phyloP scores from a whole-genome alignment of 208 protist genomes.

The Leishmania guyanensis region DNA sequence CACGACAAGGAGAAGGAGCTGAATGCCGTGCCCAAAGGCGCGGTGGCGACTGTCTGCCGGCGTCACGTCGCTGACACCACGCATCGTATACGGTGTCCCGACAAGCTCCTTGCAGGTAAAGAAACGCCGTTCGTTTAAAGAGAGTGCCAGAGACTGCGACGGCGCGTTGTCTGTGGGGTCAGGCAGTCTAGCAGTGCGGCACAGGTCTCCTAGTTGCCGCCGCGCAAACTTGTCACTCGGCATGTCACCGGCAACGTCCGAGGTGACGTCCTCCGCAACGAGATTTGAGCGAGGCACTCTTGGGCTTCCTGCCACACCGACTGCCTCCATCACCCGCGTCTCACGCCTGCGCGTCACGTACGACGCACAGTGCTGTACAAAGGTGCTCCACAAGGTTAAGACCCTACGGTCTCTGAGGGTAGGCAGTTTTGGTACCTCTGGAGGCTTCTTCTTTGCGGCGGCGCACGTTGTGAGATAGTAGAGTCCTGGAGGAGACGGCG shows the following conservation, averaged over 20 bases:
- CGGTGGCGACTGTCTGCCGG: slow-evolving; percentile 48
- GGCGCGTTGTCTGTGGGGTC: slow-evolving; percentile 10
- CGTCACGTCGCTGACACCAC: slow-evolving; percentile 43
- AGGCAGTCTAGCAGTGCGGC: slow-evolving; percentile 47
- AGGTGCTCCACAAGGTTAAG: slow-evolving; percentile 16
- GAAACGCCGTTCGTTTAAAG: slow-evolving; percentile 32
- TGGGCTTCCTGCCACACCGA: slow-evolving; percentile 9
- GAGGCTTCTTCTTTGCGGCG: slow-evolving; percentile 18
- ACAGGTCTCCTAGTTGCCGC: slow-evolving; percentile 36
- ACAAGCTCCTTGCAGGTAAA: slow-evolving; percentile 46
- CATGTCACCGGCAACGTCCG: slow-evolving; percentile 29
- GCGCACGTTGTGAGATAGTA: slow-evolving; percentile 33
- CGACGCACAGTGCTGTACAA: slow-evolving; percentile 28
- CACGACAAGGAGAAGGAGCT: slow-evolving; percentile 45
- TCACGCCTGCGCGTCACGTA: slow-evolving; percentile 18
- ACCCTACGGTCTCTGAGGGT: slow-evolving; percentile 5
- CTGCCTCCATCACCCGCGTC: slow-evolving; percentile 12
- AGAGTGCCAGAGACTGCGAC: background rate
- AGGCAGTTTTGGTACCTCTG: slow-evolving; percentile 22
- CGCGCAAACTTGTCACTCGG: slow-evolving; percentile 39
- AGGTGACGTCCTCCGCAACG: slow-evolving; percentile 33
- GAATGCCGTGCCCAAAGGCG: slow-evolving; percentile 79
- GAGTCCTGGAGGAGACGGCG: slow-evolving; percentile 63
- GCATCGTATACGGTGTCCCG: slow-evolving; percentile 73
- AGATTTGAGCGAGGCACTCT: slow-evolving; percentile 30